Base-by-base conservation (phyloP, 768 basidiomycete genomes). In the Boletus subparvulus region DNA sequence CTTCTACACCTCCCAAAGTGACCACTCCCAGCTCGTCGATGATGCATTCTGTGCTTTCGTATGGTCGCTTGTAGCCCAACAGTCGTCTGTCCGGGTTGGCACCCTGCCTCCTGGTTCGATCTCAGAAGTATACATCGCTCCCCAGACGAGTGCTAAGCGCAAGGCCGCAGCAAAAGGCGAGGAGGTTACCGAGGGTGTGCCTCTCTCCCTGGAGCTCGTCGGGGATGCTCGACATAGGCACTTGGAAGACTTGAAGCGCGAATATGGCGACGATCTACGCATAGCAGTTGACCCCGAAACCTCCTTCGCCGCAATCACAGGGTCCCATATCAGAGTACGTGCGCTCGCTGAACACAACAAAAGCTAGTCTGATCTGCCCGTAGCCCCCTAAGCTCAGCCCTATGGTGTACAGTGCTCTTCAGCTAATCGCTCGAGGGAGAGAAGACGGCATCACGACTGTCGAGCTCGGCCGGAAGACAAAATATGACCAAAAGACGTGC, bases 401-500 rank as follows among this genome's bases (percentile, higher is more conserved):
- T 0, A 88, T 89, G 85, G 89, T 94, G 3, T 95, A 93, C 68
- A 83, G 85, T 16, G 85, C 87, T 6, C 80, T 96, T 14, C 92
- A 94, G 67, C 77, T 92, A 43, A 84, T 96, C 61, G 87, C 91
- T n/a, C 81, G 90, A 37, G 90, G 88, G 3, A 76, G 92, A 56
- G 87, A 90, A 55, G 74, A 80, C 19, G 93, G 93, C 12, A 80
- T 91, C 16, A 87, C 90, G 8, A 86, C 90, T 45, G 83, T 93
- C 13, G 82, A 89, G 33, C 78, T 96, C 14, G 89, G 90, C 26
- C 83, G 84, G 62, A 78, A 83, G 65, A 87, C 92, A 11, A 83
- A 83, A 47, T 93, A 95, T 65, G 92, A 94, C 66, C 90, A 91
- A 67, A 94, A 94, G 72, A 89, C 90, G 2, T 91, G 91, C 60